Base-by-base conservation (phyloP, 169 alveolate genomes). In the Sarcocystis neurona region DNA sequence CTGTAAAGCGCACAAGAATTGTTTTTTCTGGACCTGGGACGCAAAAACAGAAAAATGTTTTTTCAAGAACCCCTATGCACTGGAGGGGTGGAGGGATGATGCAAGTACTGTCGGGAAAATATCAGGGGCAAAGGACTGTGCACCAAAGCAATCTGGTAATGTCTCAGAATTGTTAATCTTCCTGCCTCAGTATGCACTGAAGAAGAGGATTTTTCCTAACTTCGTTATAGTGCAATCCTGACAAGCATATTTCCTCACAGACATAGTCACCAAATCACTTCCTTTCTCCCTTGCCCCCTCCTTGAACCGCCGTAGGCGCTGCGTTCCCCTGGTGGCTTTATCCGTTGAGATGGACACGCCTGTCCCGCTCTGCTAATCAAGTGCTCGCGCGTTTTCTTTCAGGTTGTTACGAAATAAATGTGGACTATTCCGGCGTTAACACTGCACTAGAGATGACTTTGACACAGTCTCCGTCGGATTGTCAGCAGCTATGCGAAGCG, bases 11-110 rank as follows among this genome's bases (percentile, higher is more conserved):
- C 20, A 41, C 5, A 18, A 30, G 3, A 18, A 34, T 1, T 77
- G 85, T 44, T 30, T 30, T 39, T 77, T 12, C 85, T 77, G 85
- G 85, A 44, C 85, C n/a, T 77, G 46, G 30, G 50, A 44, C 66
- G 34, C 39, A 39, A 43, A 34, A 6, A 43, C 85, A 0, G 46
- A 46, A 30, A 34, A n/a, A 3, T 77, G 85, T 43, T 77, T 37
- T 23, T 34, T 77, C 30, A 77, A 77, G 66, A 37, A 37, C 68
- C 44, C 39, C 6, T 27, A 30, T 20, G 85, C 85, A 20, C 50
- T 77, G 8, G 39, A 37, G 37, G 50, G 50, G 18, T 66, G 85
- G 18, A 0, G 8, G 30, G 41, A n/a, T 44, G 68, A 46, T 30
- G 46, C 8, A 12, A 30, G 32, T 41, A 46, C 58, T 4, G 46